Evolutionary conservation across 495 filamentous ascomycete genomes (phyloP).

Genomic region (Pseudotulostoma volvatum): DNA sequence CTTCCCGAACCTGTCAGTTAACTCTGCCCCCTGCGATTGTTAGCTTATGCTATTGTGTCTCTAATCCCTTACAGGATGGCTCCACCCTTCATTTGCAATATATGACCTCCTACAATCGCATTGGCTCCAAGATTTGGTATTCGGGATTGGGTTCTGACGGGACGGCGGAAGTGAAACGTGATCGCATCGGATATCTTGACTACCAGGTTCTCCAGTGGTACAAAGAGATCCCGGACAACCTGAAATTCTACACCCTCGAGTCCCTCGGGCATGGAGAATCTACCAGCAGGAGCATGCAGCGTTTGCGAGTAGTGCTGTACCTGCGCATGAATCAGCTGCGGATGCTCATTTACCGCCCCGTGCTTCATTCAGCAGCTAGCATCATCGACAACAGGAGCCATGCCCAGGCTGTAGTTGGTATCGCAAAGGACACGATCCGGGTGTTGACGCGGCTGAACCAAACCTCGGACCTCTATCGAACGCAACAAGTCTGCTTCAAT

Average conservation of each 20-base stretch:
- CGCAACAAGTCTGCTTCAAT: slow-evolving; percentile 69
- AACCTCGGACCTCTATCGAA: slow-evolving; percentile 65
- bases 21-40: neutral
- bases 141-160: slow-evolving; percentile 34
- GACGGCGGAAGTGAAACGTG: slow-evolving; percentile 36
- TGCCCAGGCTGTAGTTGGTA: slow-evolving; percentile 54
- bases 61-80: slow-evolving; percentile 34
- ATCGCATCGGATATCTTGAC: slow-evolving; percentile 61
- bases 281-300: slow-evolving; percentile 29
- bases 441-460: slow-evolving; percentile 59
- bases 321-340: slow-evolving; percentile 70
- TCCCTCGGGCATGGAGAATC: slow-evolving; percentile 26
- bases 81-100: slow-evolving; percentile 51
- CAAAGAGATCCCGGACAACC: slow-evolving; percentile 37
- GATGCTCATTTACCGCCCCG: slow-evolving; percentile 65
- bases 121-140: slow-evolving; percentile 68
- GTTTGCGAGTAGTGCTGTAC: slow-evolving; percentile 40
- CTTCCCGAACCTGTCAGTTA: slow-evolving; percentile 57
- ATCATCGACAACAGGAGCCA: slow-evolving; percentile 54
- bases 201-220: slow-evolving; percentile 70
- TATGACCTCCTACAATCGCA: slow-evolving; percentile 63
- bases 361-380: slow-evolving; percentile 58
- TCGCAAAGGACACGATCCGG: slow-evolving; percentile 67
- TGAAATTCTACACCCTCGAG: slow-evolving; percentile 43
- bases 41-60: neutral